Evolutionary conservation across 2,329 filamentous ascomycete species (phyloP).

Genomic region (Cylindrodendrum hubeiense): DNA sequence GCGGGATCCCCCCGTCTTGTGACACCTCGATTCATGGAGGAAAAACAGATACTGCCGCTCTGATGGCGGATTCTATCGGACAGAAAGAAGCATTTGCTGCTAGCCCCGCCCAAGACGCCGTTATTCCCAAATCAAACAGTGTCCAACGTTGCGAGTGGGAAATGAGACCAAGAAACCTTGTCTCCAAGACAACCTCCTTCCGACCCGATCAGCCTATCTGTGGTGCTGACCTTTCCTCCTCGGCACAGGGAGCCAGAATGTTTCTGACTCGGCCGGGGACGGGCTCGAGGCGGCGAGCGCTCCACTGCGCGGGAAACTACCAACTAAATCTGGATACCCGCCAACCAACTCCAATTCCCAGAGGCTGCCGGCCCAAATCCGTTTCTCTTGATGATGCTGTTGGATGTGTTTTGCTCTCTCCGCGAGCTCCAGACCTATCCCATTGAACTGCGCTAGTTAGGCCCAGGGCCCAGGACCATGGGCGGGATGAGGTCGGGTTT

Average conservation of each 20-base stretch:
- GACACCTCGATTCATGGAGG: conserved; percentile 38
- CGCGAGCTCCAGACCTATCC: not conserved
- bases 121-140: conserved; percentile 5
- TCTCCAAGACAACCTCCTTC: not conserved
- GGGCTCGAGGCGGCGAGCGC: conserved; percentile 5
- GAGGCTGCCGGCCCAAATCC: not conserved
- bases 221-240: not conserved
- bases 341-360: not conserved
- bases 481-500: conserved; percentile 1
- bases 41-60: conserved; percentile 35
- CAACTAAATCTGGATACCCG: not conserved
- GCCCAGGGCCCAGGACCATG: not conserved
- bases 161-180: conserved; percentile 10
- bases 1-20: conserved; percentile 31
- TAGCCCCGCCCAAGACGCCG: conserved; percentile 10
- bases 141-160: not conserved
- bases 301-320: not conserved
- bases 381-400: not conserved
- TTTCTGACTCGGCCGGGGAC: conserved; percentile 1
- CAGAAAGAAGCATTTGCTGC: conserved; percentile 11
- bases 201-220: not conserved
- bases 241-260: conserved; percentile 1
- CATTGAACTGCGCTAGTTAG: conserved; percentile 5
- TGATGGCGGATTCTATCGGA: conserved; percentile 31
- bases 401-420: not conserved